These are phyloP conservation scores for Ramalina peruviana DNA, from an alignment of 495 filamentous ascomycete species.

Conservation along the genomic window DNA sequence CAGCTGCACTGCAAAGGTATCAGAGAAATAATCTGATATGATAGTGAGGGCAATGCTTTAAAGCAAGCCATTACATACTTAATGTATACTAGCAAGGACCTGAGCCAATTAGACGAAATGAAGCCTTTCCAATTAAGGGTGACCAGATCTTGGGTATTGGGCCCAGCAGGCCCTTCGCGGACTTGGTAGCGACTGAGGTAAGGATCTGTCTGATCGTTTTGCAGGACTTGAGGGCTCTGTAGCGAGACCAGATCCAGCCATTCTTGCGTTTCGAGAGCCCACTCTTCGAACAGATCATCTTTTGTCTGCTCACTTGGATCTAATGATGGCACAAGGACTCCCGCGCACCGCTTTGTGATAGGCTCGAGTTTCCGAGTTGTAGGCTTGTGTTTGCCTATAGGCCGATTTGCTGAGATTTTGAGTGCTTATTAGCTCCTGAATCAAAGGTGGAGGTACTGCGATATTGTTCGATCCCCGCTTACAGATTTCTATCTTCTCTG, in stretches of 20 bases:
- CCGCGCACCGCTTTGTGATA: slow-evolving; percentile 18
- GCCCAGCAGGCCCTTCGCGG: slow-evolving; percentile 17
- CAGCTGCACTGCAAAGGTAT: background rate
- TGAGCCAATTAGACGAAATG: slow-evolving; percentile 29
- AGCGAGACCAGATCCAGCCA: slow-evolving; percentile 69
- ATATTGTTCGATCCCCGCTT: background rate
- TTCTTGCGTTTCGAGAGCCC: slow-evolving; percentile 56
- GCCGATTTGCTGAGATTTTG: slow-evolving; percentile 21
- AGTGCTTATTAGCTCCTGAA: background rate
- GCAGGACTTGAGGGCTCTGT: slow-evolving; percentile 53
- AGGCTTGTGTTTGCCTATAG: slow-evolving; percentile 41
- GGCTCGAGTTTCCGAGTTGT: slow-evolving; percentile 27
- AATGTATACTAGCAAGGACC: slow-evolving; percentile 24
- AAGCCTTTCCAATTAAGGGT: slow-evolving; percentile 35
- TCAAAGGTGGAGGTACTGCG: background rate
- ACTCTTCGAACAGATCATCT: slow-evolving; percentile 39
- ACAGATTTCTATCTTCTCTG: slow-evolving; percentile 11
- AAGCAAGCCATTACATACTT: slow-evolving; percentile 21
- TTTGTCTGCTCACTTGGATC: slow-evolving; percentile 26
- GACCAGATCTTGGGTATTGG: slow-evolving; percentile 18
- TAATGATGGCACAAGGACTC: slow-evolving; percentile 36
- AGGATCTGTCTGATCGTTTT: slow-evolving; percentile 59
- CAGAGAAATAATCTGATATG: background rate
- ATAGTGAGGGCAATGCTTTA: background rate
- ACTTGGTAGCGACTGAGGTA: slow-evolving; percentile 71